A percentile compares a stretch with the other conserved stretches of the same genome.
Evolutionary conservation across 805 yeast species (phyloP).

Genomic region (Yamadazyma endophytica): DNA sequence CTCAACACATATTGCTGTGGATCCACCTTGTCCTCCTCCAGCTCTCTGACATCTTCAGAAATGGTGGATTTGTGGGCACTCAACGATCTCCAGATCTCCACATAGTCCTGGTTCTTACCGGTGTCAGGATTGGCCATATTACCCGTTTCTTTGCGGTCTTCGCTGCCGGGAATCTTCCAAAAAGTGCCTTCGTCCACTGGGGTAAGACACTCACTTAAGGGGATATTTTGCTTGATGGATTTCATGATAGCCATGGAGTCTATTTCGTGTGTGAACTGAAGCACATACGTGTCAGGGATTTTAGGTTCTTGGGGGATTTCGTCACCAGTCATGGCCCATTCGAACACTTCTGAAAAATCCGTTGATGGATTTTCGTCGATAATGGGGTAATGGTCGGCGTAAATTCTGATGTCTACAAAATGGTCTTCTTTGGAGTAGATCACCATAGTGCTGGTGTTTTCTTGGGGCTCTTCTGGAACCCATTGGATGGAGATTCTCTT

Average conservation of each 20-base stretch:
- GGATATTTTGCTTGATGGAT: conserved; percentile 25
- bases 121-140: conserved; percentile 44
- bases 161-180: conserved; percentile 29
- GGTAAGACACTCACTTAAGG: conserved; percentile 21
- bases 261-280: conserved; percentile 40
- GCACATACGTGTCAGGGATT: conserved; percentile 28
- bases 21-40: conserved; percentile 11
- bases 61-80: conserved; percentile 35
- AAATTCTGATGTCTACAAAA: conserved; percentile 46
- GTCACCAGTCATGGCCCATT: conserved; percentile 57
- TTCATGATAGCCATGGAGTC: conserved; percentile 36
- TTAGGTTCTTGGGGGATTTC: conserved; percentile 23
- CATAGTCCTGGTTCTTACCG: conserved; percentile 38
- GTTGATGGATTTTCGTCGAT: conserved; percentile 3
- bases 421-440: conserved; percentile 39
- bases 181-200: conserved; percentile 47
- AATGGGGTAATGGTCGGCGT: conserved; percentile 13
- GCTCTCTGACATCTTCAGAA: conserved; percentile 17
- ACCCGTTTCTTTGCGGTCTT: conserved; percentile 47
- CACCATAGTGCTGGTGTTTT: conserved; percentile 47
- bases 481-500: conserved; percentile 52
- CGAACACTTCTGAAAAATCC: conserved; percentile 33
- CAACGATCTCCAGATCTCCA: conserved; percentile 53
- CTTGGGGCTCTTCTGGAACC: conserved; percentile 40
- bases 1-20: conserved; percentile 18